A percentile compares a stretch with the other conserved stretches of the same genome.
Conservation (phyloP, 2,329 filamentous ascomycete genomes). For the Exophiala lecanii-corni region DNA sequence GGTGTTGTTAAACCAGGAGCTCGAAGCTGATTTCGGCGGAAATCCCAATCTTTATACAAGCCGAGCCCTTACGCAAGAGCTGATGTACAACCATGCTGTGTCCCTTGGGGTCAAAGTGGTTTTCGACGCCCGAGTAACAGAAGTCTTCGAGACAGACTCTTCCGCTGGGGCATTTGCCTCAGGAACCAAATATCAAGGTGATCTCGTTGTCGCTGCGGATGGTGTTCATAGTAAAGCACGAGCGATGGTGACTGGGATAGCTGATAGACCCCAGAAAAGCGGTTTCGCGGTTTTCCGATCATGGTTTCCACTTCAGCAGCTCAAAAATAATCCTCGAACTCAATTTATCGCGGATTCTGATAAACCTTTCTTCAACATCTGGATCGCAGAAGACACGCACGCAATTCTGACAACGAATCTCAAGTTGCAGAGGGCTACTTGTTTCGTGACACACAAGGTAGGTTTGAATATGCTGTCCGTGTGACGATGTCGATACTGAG, state of each 20-base stretch:
- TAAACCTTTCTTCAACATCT: constrained; percentile 12
- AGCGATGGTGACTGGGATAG: constrained; percentile 25
- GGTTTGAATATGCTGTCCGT: background rate
- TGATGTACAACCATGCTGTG: constrained; percentile 49
- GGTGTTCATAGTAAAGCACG: constrained; percentile 11
- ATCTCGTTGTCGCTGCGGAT: constrained; percentile 9
- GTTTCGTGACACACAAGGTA: constrained; percentile 13
- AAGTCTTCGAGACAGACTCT: constrained; percentile 52
- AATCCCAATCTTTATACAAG: constrained; percentile 57
- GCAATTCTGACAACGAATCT: constrained; percentile 11
- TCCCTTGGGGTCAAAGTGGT: constrained; percentile 53
- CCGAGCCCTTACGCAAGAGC: constrained; percentile 1
- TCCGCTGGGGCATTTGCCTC: constrained; percentile 48
- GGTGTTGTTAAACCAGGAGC: constrained; percentile 53
- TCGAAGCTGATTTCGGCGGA: constrained; percentile 40
- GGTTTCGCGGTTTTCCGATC: constrained; percentile 28
- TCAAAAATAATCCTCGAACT: constrained; percentile 32
- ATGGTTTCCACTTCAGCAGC: constrained; percentile 35
- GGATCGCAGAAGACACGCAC: constrained; percentile 38
- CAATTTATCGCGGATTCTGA: constrained; percentile 7
- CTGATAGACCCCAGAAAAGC: constrained; percentile 28
- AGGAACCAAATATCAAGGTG: constrained; percentile 2
- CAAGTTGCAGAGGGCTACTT: constrained; percentile 1
- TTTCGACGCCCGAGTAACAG: constrained; percentile 46
- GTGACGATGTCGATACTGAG: too few relatives aligned